Evolutionary conservation across 345 rosid species (phyloP), one percentile per base, ranked within the genome.

Genomic region (Salix udensis): DNA sequence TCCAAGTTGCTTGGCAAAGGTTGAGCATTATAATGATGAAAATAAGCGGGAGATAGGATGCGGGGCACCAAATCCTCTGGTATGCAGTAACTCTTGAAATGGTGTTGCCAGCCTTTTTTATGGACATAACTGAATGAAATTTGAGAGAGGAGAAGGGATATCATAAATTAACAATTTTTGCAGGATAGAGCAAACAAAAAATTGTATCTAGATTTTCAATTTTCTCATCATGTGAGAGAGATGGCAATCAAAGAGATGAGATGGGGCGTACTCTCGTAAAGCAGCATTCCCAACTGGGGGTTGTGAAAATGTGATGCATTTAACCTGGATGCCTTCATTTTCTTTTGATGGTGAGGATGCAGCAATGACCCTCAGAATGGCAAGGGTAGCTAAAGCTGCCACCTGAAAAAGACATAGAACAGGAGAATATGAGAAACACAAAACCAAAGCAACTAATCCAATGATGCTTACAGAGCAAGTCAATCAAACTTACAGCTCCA

Each of bases 221-320:
- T 39, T 71, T 61, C 16, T 67, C n/a, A 42, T 42, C 46, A 42
- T 16, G 48, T 42, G 24, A 34, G 36, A 65, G 23, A 67, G 13
- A 74, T 28, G 21, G 24, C 9, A 30, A 19, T 52, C 31, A 15
- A 46, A 65, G 42, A 64, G 66, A 36, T 11, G 55, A 67, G 48
- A n/a, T 11, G 65, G 76, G 68, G 80, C 92, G 34, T 87, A 95
- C 98, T 95, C 98, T 88, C 94, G 87, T 83, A 95, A 85, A 73
- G 98, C 97, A 34, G 98, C 96, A 83, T 95, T 95, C 71, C 98
- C 97, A 55, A 95, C 97, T 3, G 97, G 90, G 46, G 98, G 98
- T 83, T 95, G 97, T 39, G 98, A 95, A 81, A 95, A 95, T 64
- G 98, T 95, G 80, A 95, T 86, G 77, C 98, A 95, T 84, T 91